Percentiles rank a stretch among this genome's conserved stretches.
phyloP scores from a whole-genome alignment of 148 eudicot species.

The Chenopodium album region DNA sequence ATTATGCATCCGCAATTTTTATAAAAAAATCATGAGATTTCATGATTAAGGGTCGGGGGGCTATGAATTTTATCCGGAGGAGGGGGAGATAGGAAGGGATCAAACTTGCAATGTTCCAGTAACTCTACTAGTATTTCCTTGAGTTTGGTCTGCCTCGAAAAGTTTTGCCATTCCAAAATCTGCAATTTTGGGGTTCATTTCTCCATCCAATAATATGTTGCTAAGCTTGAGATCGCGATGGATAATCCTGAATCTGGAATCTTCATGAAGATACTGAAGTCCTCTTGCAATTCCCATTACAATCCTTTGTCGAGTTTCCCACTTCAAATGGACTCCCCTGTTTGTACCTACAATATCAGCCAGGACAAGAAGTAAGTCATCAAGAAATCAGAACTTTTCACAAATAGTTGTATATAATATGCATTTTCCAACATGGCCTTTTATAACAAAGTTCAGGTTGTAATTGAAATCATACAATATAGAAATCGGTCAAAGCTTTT shows the following conservation, averaged over 20 bases:
- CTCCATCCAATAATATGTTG: slow-evolving; percentile 69
- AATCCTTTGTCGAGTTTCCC: slow-evolving; percentile 29
- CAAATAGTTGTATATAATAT: no score
- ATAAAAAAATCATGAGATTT: no score
- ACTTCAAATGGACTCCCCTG: neutral
- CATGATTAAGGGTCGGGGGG: no score
- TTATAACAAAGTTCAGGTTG: no score
- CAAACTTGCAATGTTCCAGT: slow-evolving; percentile 26
- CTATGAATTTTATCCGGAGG: neutral
- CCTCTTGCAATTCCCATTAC: slow-evolving; percentile 75
- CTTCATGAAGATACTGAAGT: slow-evolving; percentile 69
- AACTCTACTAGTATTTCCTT: slow-evolving; percentile 52
- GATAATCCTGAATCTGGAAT: slow-evolving; percentile 48
- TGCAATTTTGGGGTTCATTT: slow-evolving; percentile 62
- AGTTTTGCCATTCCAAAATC: slow-evolving; percentile 79
- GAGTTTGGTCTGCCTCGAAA: slow-evolving; percentile 61
- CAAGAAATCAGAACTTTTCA: no score
- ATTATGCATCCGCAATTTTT: neutral
- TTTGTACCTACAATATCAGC: neutral
- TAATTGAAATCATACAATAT: slow-evolving; percentile 14
- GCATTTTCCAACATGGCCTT: neutral
- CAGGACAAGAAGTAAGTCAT: neutral
- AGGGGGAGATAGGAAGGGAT: neutral
- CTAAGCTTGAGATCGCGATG: slow-evolving; percentile 83
- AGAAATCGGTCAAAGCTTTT: slow-evolving; percentile 21